Base-by-base conservation (phyloP, 306 rosid species). In the Lagenaria siceraria region DNA sequence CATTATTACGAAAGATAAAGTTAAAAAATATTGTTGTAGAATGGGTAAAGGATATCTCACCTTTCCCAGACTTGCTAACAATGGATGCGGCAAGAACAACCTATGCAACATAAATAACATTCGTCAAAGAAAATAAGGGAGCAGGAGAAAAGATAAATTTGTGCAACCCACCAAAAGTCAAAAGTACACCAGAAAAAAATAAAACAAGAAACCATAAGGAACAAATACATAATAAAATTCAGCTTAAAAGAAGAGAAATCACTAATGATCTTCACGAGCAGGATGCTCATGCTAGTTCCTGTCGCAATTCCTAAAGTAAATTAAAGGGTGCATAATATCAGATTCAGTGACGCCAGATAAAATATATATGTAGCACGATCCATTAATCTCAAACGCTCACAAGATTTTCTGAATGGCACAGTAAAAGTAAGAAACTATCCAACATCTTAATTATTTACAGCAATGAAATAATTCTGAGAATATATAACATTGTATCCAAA, bases 71-170 rank as follows among this genome's bases (percentile, higher is more conserved):
- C 92, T 94, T 94, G 88, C 91, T 75, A 69, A 94, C 78, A 55
- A 90, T 82, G 21, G 98, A 92, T 81, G 97, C 96, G 24, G 93
- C 98, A 70, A 94, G 97, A 78, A 94, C 97, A 75, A 94, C 98
- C 98, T 94, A 84, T 15, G 75, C 51, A 18, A 81, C 51, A 83
- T 65, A 79, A 40, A 52, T 79, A 82, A 54, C 21, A 18, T 35
- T 36, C 15, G 33, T 55, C 70, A 79, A 46, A 79, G 36, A 64
- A 52, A 78, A 14, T 33, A 79, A 42, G 11, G 40, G 52, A 24
- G 31, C 24, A 27, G 43, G 46, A 75, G 77, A 11, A 17, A 72
- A 72, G 77, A 72, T 29, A 49, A 73, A 27, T 40, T 49, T 42
- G 10, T 27, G 27, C 18, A 48, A 71, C 11, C 61, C 38, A 51